Conservation (phyloP, 345 rosid genomes). For the Sisymbrium irio region DNA sequence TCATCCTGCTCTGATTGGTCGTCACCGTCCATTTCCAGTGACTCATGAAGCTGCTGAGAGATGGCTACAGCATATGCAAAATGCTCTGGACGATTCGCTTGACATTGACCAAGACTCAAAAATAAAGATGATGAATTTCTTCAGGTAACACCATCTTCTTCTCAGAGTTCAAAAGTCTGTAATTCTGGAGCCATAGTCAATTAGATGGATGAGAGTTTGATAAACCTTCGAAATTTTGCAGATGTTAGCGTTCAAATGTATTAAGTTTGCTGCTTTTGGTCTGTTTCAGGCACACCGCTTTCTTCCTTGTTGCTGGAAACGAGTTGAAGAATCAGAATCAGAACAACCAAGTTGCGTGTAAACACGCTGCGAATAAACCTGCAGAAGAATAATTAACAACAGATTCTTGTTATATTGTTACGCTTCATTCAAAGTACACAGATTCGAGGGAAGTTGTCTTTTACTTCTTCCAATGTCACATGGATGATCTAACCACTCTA, state of each 20-base stretch:
- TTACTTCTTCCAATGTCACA: not conserved
- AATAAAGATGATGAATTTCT: slow-evolving; percentile 75
- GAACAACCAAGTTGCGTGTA: slow-evolving; percentile 43
- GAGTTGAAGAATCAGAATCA: slow-evolving; percentile 61
- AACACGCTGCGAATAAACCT: slow-evolving; percentile 43
- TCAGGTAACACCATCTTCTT: slow-evolving; percentile 47
- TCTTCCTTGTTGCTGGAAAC: slow-evolving; percentile 90
- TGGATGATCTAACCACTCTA: not conserved
- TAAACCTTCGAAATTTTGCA: not conserved
- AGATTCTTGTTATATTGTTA: not conserved
- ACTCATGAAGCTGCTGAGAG: slow-evolving; percentile 81
- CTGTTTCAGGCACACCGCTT: slow-evolving; percentile 72
- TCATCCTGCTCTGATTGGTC: slow-evolving; percentile 83
- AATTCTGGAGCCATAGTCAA: not conserved
- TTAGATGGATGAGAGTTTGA: not conserved
- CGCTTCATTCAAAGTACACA: not conserved
- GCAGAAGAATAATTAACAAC: slow-evolving; percentile 26
- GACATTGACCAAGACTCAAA: slow-evolving; percentile 73
- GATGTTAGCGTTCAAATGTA: not conserved
- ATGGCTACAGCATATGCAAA: slow-evolving; percentile 87
- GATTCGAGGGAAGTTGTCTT: not conserved
- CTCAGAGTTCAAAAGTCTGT: not conserved
- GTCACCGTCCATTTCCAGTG: slow-evolving; percentile 87
- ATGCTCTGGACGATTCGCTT: slow-evolving; percentile 57
- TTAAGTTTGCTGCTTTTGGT: not conserved